phyloP scores from a whole-genome alignment of 2,329 filamentous ascomycete species.

The Fusarium siculi region DNA sequence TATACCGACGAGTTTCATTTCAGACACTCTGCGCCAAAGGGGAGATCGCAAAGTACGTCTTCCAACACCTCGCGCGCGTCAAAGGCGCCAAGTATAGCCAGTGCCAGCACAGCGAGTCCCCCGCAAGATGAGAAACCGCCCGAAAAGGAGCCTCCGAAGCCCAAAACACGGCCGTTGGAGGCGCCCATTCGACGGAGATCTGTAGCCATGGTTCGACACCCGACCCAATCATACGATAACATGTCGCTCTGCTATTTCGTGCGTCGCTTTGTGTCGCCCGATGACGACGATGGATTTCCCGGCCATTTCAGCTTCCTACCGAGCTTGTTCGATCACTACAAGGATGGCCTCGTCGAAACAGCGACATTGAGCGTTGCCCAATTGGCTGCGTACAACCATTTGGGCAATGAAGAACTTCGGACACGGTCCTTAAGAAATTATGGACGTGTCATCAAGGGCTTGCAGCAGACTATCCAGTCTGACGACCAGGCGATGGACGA shows the following conservation, averaged over 20 bases:
- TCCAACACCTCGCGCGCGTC: neutral
- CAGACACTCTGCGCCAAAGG: slow-evolving; percentile 37
- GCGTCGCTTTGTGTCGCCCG: slow-evolving; percentile 47
- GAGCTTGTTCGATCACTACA: slow-evolving; percentile 41
- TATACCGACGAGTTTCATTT: slow-evolving; percentile 52
- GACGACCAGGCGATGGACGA: slow-evolving; percentile 44
- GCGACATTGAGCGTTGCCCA: slow-evolving; percentile 50
- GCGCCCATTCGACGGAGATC: neutral
- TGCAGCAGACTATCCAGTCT: slow-evolving; percentile 43
- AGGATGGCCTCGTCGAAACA: slow-evolving; percentile 44
- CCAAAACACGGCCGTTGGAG: neutral
- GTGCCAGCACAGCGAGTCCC: neutral
- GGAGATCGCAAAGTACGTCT: neutral
- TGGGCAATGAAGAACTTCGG: slow-evolving; percentile 44
- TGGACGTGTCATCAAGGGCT: slow-evolving; percentile 42
- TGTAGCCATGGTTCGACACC: slow-evolving; percentile 18
- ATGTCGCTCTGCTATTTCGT: slow-evolving; percentile 50
- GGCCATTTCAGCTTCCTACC: slow-evolving; percentile 50
- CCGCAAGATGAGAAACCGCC: slow-evolving; percentile 1
- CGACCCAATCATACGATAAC: slow-evolving; percentile 38
- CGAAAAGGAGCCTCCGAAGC: neutral
- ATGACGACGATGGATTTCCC: slow-evolving; percentile 45
- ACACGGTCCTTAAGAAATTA: slow-evolving; percentile 46
- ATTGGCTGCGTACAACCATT: slow-evolving; percentile 49
- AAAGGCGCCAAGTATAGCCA: neutral